These are phyloP conservation scores for Tuber microsphaerosporum DNA, from an alignment of 495 filamentous ascomycete genomes.

Conservation along the genomic window DNA sequence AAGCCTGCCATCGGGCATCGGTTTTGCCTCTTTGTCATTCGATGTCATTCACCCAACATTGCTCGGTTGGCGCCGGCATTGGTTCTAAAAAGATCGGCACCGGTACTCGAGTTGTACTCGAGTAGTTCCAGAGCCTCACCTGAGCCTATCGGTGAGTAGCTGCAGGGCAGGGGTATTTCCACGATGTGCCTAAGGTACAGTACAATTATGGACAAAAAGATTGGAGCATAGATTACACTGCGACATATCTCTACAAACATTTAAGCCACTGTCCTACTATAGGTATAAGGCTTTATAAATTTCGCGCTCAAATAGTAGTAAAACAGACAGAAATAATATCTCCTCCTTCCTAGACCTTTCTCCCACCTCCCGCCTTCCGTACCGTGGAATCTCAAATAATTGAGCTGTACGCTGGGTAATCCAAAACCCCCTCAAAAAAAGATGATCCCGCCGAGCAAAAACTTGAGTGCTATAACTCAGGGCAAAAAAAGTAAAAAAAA, in stretches of 20 bases:
- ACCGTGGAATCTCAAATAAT: too few relatives aligned
- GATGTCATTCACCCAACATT: not conserved
- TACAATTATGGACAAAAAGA: not conserved
- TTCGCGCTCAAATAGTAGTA: not conserved
- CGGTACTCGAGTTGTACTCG: too few relatives aligned
- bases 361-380: not conserved
- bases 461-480: too few relatives aligned
- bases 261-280: not conserved
- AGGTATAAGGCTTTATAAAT: not conserved
- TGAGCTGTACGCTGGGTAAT: too few relatives aligned
- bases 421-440: too few relatives aligned
- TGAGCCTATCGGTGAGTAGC: not conserved
- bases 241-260: too few relatives aligned
- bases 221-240: too few relatives aligned
- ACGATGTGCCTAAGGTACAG: not conserved
- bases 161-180: not conserved
- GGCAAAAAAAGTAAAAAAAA: too few relatives aligned
- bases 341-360: not conserved
- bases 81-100: not conserved
- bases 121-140: not conserved
- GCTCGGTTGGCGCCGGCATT: not conserved
- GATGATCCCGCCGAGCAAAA: too few relatives aligned
- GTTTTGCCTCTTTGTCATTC: not conserved
- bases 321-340: not conserved
- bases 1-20: not conserved